Percentiles rank a stretch among this genome's conserved stretches.
Conservation (phyloP, 2,329 filamentous ascomycete species). For the Scopulariopsis brevicaulis region DNA sequence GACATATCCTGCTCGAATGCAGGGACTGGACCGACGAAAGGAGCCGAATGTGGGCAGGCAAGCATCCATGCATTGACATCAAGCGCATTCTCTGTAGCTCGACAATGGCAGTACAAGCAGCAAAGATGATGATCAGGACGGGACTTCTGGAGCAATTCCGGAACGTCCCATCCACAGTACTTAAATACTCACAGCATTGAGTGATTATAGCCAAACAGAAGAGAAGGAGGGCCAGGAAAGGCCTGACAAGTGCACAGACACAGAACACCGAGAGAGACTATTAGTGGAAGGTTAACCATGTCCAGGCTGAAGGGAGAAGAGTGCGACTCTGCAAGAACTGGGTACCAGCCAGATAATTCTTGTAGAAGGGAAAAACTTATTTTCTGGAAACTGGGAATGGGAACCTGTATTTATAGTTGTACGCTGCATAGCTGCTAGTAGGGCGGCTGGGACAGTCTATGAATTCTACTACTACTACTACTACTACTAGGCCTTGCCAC, state of each 20-base stretch:
- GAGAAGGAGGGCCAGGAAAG: too few species aligned
- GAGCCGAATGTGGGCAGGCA: too few species aligned
- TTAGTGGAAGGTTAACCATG: background rate
- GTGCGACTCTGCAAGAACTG: background rate
- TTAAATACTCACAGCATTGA: conserved; percentile 10
- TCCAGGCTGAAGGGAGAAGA: background rate
- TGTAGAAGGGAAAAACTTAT: background rate
- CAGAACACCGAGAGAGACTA: background rate
- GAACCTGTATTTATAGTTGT: background rate
- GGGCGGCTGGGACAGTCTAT: background rate
- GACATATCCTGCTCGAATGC: conserved; percentile 18
- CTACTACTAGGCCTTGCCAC: too few species aligned
- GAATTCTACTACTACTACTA: too few species aligned
- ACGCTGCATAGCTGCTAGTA: background rate
- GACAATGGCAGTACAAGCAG: conserved; percentile 18
- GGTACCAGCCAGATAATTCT: background rate
- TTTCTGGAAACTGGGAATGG: background rate
- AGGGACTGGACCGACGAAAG: conserved; percentile 15
- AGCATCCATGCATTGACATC: too few species aligned
- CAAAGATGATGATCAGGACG: conserved; percentile 19
- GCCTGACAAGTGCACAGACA: conserved; percentile 5
- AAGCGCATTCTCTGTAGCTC: conserved; percentile 20
- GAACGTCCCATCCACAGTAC: conserved; percentile 14
- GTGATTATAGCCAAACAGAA: too few species aligned
- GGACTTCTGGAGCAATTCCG: conserved; percentile 16